Conservation (phyloP, 2,329 filamentous ascomycete genomes). For the Diaporthe batatas region DNA sequence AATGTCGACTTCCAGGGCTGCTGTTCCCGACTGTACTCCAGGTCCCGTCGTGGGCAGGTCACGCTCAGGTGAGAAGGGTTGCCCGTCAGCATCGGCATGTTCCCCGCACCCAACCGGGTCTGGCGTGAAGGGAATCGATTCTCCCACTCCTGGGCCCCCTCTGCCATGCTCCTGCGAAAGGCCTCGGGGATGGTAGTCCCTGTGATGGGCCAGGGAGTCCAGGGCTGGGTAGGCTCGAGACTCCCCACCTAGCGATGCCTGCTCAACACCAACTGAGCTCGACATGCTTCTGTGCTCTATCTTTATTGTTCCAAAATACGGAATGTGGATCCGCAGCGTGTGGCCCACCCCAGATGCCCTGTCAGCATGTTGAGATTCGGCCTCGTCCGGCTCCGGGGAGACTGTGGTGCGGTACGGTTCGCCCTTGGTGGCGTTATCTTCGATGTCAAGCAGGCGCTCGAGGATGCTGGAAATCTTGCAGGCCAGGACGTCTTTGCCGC, state of each 20-base stretch:
- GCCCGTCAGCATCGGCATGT: constrained; percentile 8
- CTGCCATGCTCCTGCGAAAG: too few relatives aligned
- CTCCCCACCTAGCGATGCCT: not conserved
- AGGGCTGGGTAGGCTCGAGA: not conserved
- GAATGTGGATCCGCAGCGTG: constrained; percentile 55
- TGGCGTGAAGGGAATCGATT: not conserved
- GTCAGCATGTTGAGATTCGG: constrained; percentile 46
- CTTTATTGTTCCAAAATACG: constrained; percentile 57
- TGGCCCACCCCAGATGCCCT: constrained; percentile 42
- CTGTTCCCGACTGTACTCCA: not conserved
- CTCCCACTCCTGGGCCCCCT: not conserved
- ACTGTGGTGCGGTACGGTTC: constrained; percentile 46
- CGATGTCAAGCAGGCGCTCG: constrained; percentile 54
- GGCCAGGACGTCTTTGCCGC: constrained; percentile 47
- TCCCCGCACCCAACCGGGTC: constrained; percentile 3
- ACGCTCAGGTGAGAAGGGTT: constrained; percentile 3
- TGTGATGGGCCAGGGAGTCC: not conserved
- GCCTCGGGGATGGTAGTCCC: not conserved
- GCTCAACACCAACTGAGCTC: not conserved
- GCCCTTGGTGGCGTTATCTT: constrained; percentile 52
- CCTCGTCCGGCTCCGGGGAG: constrained; percentile 42
- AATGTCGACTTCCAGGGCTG: not conserved
- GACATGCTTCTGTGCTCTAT: constrained; percentile 47
- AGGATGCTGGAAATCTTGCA: constrained; percentile 52
- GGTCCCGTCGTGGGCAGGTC: not conserved